Evolutionary conservation across 2,329 filamentous ascomycete genomes (phyloP), one percentile per base, ranked within the genome.

Genomic region (Aspergillus eucalypticola): DNA sequence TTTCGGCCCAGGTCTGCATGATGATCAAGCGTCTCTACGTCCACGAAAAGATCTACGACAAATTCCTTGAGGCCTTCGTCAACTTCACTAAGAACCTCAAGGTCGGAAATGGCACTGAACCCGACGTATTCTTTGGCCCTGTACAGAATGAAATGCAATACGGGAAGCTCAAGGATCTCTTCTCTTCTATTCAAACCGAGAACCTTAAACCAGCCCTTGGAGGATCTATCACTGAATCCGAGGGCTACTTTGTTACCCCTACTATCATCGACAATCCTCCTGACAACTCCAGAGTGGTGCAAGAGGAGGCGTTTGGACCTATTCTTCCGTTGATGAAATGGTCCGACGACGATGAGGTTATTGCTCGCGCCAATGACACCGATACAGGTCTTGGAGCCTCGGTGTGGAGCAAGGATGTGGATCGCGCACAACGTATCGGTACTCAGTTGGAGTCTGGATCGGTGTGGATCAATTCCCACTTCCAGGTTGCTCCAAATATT

Each of bases 71-170:
- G 0, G 76, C 72, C 0, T 60, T 81, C 58, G 74, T 79, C 3
- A 75, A 78, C 57, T 75, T 79, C 19, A 78, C 78, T 27, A 76
- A 79, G 49, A 54, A 56, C 3, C 56, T 77, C 27, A 72, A 71
- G 48, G 66, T 76, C 49, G 79, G 74, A 64, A 39, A 70, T 59
- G 66, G 63, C 62, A 64, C 60, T 66, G 69, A 81, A 60, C 79
- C 72, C 59, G 74, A 72, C 25, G 76, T 80, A 50, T 63, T 82
- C 17, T 81, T 85, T 57, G 83, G 84, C 0, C 87, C 87, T 0
- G 73, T 89, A 2, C 85, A 86, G 62, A 89, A 89, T 73, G 73
- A 80, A 63, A 82, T 85, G 80, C 87, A 90, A 71, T 89, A 82
- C 68, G 82, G 87, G 54, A 80, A 79, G 15, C 82, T 86, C n/a